Conservation (phyloP, 164 flowering plant genomes). For the Sedum album region DNA sequence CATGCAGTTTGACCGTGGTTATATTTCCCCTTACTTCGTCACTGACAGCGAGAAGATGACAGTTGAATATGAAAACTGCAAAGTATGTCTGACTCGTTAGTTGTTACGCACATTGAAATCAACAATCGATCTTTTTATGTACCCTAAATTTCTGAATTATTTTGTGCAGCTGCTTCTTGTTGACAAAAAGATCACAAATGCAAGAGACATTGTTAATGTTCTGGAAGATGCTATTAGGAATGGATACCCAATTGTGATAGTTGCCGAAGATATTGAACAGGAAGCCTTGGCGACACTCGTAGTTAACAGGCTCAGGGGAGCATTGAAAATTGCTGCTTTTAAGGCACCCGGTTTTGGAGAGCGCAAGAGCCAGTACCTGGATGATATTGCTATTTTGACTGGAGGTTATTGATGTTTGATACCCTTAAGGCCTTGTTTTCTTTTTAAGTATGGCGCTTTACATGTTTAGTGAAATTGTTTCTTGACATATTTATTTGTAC, state of each 20-base stretch:
- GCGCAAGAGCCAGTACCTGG: conserved; percentile 90
- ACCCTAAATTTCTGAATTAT: conserved; percentile 7
- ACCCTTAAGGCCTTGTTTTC: background rate
- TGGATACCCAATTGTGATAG: conserved; percentile 69
- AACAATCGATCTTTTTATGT: background rate
- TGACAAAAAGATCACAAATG: conserved; percentile 92
- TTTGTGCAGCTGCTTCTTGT: conserved; percentile 78
- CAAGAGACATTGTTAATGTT: conserved; percentile 74
- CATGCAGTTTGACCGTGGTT: conserved; percentile 98
- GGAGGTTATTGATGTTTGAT: conserved; percentile 40
- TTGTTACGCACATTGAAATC: background rate
- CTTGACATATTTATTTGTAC: background rate
- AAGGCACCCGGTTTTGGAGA: conserved; percentile 99
- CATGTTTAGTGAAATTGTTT: background rate
- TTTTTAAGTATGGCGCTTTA: background rate
- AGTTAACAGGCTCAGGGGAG: conserved; percentile 89
- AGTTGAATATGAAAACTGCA: conserved; percentile 92
- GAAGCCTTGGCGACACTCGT: conserved; percentile 98
- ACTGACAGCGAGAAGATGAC: conserved; percentile 94
- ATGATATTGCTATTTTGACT: conserved; percentile 90
- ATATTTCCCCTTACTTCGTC: conserved; percentile 91
- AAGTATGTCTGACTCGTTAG: conserved; percentile 31
- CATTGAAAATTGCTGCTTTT: conserved; percentile 89
- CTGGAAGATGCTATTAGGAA: conserved; percentile 87
- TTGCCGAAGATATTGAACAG: conserved; percentile 97